Evolutionary conservation across 495 filamentous ascomycete species (phyloP).

Genomic region (Lindgomyces ingoldianus): DNA sequence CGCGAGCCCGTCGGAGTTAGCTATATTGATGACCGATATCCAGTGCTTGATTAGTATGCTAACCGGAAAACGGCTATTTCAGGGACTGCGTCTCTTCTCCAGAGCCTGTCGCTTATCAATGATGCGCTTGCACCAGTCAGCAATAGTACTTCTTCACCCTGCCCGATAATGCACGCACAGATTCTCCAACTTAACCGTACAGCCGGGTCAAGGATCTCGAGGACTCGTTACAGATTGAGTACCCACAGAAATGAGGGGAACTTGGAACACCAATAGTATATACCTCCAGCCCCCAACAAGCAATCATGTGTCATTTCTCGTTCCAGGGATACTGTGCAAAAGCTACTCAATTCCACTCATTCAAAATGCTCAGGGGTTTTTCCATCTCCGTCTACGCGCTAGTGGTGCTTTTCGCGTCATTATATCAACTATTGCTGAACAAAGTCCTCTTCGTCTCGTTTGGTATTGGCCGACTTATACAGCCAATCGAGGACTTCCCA

Average conservation of each 20-base stretch:
- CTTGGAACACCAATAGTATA: no score
- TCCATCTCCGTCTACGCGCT: not conserved
- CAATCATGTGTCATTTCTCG: not conserved
- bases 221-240: no score
- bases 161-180: no score
- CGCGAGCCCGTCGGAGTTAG: not conserved
- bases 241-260: no score
- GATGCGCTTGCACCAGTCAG: no score
- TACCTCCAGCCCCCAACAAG: not conserved
- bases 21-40: not conserved
- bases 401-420: not conserved
- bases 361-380: not conserved
- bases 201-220: no score
- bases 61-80: no score
- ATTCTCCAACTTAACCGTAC: no score
- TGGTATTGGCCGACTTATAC: constrained; percentile 12
- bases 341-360: not conserved
- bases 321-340: not conserved
- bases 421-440: constrained; percentile 17
- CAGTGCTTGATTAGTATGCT: no score
- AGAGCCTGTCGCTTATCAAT: no score
- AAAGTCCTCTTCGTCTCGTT: constrained; percentile 2
- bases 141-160: no score
- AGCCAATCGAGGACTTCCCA: constrained; percentile 20
- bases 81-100: no score